Evolutionary conservation across 179 eudicot species (phyloP), one percentile per base, ranked within the genome.

Genomic region (Dionaea muscipula): DNA sequence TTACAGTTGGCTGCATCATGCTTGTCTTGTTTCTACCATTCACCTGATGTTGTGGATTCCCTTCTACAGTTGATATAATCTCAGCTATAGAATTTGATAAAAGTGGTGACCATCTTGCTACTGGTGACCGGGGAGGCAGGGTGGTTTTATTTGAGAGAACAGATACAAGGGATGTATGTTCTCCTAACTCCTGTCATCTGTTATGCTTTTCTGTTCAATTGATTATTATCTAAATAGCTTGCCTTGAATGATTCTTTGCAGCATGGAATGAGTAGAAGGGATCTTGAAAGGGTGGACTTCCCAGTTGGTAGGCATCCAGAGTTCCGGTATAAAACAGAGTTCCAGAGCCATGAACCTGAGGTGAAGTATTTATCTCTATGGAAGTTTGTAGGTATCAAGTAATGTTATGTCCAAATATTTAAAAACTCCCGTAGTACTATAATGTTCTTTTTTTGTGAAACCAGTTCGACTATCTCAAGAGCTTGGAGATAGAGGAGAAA

Each of bases 291-390:
- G 69, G 71, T 65, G 60, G 95, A 85, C 51, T 71, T 67, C 54
- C 26, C 81, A 23, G 61, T 66, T 40, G 68, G 75, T 43, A 79
- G 81, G 70, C 95, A 83, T 72, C 91, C 95, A 39, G 91, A 85
- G 67, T 85, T 85, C 57, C 87, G 91, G 20, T 85, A 85, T 68
- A 85, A 83, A 69, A 85, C 95, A 3, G 95, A 85, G 78, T 83
- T 85, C 49, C 91, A 83, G 72, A 85, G 95, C 70, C 91, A 85
- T 49, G 95, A 85, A 63, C 91, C 91, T 36, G 96, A 87, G 94
- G 90, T 78, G 68, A 37, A 25, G 18, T 48, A 11, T 9, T 17
- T 18, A n/a, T 63, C 8, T 20, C 56, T 31, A 23, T 47, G 61
- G 49, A 50, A 25, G 26, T 56, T 56, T 26, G 20, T 51, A 40